Evolutionary conservation across 805 yeast species (phyloP).

Genomic region (Millerago galiae): DNA sequence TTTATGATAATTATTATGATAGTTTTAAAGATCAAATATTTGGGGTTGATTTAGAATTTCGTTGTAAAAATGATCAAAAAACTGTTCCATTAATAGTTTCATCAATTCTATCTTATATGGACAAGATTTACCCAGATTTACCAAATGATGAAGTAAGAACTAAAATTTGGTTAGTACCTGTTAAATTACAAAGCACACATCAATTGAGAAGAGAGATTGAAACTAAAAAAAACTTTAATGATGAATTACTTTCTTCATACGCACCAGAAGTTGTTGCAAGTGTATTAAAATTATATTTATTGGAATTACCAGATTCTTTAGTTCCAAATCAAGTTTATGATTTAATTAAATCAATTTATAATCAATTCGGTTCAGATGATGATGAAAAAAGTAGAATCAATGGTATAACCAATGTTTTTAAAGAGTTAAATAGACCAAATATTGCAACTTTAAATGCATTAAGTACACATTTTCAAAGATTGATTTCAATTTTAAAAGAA

Average conservation of each 20-base stretch:
- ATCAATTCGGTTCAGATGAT: constrained; percentile 35
- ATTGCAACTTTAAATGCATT: constrained; percentile 76
- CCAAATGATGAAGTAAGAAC: constrained; percentile 63
- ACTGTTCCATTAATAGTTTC: constrained; percentile 67
- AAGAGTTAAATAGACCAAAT: constrained; percentile 62
- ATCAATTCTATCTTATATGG: constrained; percentile 59
- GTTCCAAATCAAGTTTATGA: constrained; percentile 62
- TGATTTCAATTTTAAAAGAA: constrained; percentile 48
- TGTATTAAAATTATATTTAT: constrained; percentile 61
- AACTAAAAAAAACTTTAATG: constrained; percentile 37
- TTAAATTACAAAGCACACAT: constrained; percentile 56
- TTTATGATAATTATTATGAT: constrained; percentile 77
- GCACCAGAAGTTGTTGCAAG: constrained; percentile 58
- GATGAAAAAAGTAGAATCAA: constrained; percentile 36
- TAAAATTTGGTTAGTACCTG: constrained; percentile 62
- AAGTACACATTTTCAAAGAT: constrained; percentile 65
- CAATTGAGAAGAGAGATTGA: constrained; percentile 54
- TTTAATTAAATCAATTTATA: constrained; percentile 59
- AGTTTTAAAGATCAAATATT: constrained; percentile 64
- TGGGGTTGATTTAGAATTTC: constrained; percentile 70
- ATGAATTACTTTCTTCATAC: constrained; percentile 26
- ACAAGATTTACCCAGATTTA: constrained; percentile 61
- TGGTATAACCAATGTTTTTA: constrained; percentile 60
- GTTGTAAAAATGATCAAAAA: constrained; percentile 64
- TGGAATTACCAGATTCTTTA: constrained; percentile 76